Evolutionary conservation across 148 eudicot genomes (phyloP).

Genomic region (Arctostaphylos glauca): DNA sequence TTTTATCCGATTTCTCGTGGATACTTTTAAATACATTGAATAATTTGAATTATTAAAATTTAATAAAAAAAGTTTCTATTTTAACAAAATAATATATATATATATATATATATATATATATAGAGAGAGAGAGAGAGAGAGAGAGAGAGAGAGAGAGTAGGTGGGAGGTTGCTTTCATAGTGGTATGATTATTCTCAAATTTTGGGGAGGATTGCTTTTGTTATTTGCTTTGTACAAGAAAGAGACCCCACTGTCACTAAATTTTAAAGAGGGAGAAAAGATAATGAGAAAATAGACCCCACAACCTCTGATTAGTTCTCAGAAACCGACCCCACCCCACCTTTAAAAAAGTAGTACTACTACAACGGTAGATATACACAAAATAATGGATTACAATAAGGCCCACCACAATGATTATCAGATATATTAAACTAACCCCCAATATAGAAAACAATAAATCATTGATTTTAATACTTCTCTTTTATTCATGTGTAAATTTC

Average conservation of each 20-base stretch:
- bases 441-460: neutral
- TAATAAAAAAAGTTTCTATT: too few species aligned
- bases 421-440: neutral
- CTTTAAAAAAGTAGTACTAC: neutral
- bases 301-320: conserved; percentile 22
- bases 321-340: conserved; percentile 23
- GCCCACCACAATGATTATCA: conserved; percentile 1
- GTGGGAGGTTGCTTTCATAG: conserved; percentile 39
- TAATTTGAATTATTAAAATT: too few species aligned
- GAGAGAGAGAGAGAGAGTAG: conserved; percentile 20
- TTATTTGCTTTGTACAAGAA: conserved; percentile 21
- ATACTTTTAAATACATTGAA: too few species aligned
- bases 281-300: conserved; percentile 28
- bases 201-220: conserved; percentile 33
- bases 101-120: too few species aligned
- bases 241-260: conserved; percentile 24
- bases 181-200: conserved; percentile 34
- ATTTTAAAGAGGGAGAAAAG: conserved; percentile 17
- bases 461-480: too few species aligned
- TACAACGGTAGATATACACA: conserved; percentile 1
- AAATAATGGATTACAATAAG: conserved; percentile 20
- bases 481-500: too few species aligned
- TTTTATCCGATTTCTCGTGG: too few species aligned
- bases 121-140: neutral
- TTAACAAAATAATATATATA: too few species aligned